Conservation (phyloP, 1,284 basidiomycete species). For the Ganoderma sinense region DNA sequence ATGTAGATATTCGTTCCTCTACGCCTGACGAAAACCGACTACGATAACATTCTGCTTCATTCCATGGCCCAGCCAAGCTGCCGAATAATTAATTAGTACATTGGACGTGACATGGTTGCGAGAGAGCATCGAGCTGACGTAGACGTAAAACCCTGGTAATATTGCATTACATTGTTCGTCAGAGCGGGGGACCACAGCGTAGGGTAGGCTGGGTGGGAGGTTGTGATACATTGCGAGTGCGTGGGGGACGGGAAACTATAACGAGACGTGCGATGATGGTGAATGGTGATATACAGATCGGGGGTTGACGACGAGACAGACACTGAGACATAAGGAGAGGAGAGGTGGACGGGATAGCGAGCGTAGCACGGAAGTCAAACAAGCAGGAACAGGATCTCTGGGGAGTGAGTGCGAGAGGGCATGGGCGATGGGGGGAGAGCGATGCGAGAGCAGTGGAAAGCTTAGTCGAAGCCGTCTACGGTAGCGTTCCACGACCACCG, state of each 20-base stretch:
- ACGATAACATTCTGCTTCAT: background rate
- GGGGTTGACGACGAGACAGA: background rate
- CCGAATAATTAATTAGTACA: slow-evolving; percentile 1
- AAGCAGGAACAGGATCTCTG: background rate
- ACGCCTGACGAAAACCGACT: background rate
- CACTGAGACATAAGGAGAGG: background rate
- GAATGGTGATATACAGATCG: background rate
- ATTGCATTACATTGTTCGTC: slow-evolving; percentile 9
- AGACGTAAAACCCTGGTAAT: background rate
- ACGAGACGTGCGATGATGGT: background rate
- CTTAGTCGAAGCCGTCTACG: slow-evolving; percentile 67
- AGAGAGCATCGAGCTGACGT: background rate
- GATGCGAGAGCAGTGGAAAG: slow-evolving; percentile 11
- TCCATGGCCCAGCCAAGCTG: background rate
- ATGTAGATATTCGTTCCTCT: background rate
- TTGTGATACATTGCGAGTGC: slow-evolving; percentile 1
- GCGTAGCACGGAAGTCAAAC: slow-evolving; percentile 2
- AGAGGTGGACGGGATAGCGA: background rate
- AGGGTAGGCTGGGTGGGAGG: background rate
- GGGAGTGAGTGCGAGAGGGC: background rate
- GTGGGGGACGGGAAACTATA: background rate
- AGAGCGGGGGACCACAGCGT: background rate
- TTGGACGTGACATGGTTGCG: background rate
- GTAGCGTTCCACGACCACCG: slow-evolving; percentile 80
- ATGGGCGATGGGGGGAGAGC: background rate